These are phyloP conservation scores for Leptographium lundbergii DNA, from an alignment of 2,329 filamentous ascomycete species.

Conservation along the genomic window DNA sequence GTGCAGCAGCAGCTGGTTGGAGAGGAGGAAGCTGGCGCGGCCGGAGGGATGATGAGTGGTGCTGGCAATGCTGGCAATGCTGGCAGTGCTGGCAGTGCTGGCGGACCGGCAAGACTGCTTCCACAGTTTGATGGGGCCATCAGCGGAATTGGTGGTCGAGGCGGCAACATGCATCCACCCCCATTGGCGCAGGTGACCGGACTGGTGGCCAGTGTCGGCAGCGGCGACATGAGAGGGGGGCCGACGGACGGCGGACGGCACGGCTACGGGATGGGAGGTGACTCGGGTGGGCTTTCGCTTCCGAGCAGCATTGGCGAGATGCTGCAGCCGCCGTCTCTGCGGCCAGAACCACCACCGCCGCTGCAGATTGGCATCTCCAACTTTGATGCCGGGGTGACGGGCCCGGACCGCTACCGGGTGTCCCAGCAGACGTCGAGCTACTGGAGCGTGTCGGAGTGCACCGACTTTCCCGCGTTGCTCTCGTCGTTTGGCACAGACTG, in stretches of 20 bases:
- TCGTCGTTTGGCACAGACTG: slow-evolving; percentile 71
- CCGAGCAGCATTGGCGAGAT: slow-evolving; percentile 34
- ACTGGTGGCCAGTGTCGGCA: not conserved
- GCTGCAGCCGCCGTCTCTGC: slow-evolving; percentile 43
- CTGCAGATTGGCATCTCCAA: slow-evolving; percentile 34
- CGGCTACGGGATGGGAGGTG: not conserved
- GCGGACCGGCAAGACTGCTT: slow-evolving; percentile 20
- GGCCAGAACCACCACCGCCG: slow-evolving; percentile 38
- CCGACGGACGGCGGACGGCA: not conserved
- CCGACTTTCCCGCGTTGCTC: slow-evolving; percentile 61
- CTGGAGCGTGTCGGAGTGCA: slow-evolving; percentile 74
- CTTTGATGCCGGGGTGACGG: slow-evolving; percentile 33
- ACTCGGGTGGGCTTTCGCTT: slow-evolving; percentile 8
- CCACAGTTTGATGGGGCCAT: slow-evolving; percentile 28
- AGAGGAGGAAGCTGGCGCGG: not conserved
- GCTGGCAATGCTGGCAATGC: no score
- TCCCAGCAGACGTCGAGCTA: slow-evolving; percentile 61
- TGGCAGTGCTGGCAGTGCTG: no score
- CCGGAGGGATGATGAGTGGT: no score
- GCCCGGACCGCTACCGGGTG: slow-evolving; percentile 30
- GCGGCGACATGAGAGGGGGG: not conserved
- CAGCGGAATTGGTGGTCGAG: not conserved
- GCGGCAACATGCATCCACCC: slow-evolving; percentile 6
- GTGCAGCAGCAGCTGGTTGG: not conserved
- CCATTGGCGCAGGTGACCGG: not conserved